phyloP scores from a whole-genome alignment of 2,329 filamentous ascomycete species.

The Colletotrichum australisinense region DNA sequence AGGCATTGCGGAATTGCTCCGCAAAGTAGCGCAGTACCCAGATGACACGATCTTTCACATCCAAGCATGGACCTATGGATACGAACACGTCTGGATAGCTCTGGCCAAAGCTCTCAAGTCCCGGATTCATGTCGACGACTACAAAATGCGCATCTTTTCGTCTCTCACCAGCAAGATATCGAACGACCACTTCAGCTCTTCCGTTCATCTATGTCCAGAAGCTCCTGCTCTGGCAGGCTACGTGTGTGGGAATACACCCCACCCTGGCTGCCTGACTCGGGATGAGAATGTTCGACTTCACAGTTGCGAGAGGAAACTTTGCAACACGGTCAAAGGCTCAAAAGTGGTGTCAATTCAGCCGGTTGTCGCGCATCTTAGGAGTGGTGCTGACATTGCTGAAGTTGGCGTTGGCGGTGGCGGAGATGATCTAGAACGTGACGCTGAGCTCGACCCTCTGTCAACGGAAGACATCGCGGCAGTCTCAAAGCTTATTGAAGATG shows the following conservation, averaged over 20 bases:
- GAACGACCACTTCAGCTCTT: conserved; percentile 51
- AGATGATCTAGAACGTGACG: conserved; percentile 76
- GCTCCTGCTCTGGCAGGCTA: conserved; percentile 79
- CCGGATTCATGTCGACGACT: conserved; percentile 84
- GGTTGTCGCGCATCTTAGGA: conserved; percentile 73
- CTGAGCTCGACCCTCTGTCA: conserved; percentile 72
- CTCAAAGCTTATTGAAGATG: conserved; percentile 44
- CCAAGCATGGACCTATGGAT: conserved; percentile 88
- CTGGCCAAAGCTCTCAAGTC: conserved; percentile 77
- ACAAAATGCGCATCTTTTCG: conserved; percentile 79
- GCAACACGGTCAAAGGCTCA: conserved; percentile 56
- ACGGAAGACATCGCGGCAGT: conserved; percentile 64
- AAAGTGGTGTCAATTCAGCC: conserved; percentile 82
- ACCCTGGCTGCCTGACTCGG: conserved; percentile 78
- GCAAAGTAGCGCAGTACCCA: conserved; percentile 76
- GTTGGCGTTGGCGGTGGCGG: conserved; percentile 83
- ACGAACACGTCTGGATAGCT: conserved; percentile 92
- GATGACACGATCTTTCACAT: conserved; percentile 84
- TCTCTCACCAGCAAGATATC: conserved; percentile 64
- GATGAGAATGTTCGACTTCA: conserved; percentile 76
- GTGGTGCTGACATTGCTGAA: conserved; percentile 76
- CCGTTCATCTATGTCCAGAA: conserved; percentile 64
- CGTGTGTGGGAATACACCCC: conserved; percentile 76
- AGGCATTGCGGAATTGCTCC: conserved; percentile 79
- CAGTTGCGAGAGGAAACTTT: conserved; percentile 83